A percentile compares a stretch with the other conserved stretches of the same genome.
These are phyloP conservation scores for Macaranga tanarius DNA, from an alignment of 441 rosid genomes.

Conservation along the genomic window DNA sequence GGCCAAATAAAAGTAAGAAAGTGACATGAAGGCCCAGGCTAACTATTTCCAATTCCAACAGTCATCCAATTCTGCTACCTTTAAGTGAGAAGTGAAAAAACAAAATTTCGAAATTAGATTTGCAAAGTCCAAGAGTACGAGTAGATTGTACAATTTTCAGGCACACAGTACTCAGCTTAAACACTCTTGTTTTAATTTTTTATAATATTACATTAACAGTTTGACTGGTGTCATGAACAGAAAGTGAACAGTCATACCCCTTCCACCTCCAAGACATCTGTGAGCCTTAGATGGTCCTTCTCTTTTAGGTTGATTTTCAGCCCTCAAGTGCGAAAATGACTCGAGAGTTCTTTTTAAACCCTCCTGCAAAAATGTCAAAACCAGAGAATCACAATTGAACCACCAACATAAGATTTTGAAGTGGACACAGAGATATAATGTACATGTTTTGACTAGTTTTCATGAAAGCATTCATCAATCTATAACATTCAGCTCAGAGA, in stretches of 20 bases:
- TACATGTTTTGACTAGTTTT: background rate
- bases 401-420: slow-evolving; percentile 1
- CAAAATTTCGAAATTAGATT: background rate
- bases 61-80: background rate
- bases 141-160: background rate
- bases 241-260: slow-evolving; percentile 42
- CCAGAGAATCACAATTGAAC: slow-evolving; percentile 18
- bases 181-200: background rate
- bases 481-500: background rate
- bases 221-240: slow-evolving; percentile 12
- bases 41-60: background rate
- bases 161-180: background rate
- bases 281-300: slow-evolving; percentile 85
- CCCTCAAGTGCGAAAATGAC: slow-evolving; percentile 65
- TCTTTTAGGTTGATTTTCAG: slow-evolving; percentile 50
- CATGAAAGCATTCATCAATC: background rate
- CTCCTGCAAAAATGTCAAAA: slow-evolving; percentile 53
- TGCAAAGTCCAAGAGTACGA: background rate
- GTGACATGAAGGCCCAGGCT: background rate
- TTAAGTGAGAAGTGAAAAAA: background rate
- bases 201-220: background rate
- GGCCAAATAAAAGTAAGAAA: slow-evolving; percentile 3
- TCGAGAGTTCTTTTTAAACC: slow-evolving; percentile 73
- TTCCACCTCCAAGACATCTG: slow-evolving; percentile 71
- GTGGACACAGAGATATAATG: background rate